Conservation (phyloP, 352 stramenopile species). For the Phytophthora meadii region DNA sequence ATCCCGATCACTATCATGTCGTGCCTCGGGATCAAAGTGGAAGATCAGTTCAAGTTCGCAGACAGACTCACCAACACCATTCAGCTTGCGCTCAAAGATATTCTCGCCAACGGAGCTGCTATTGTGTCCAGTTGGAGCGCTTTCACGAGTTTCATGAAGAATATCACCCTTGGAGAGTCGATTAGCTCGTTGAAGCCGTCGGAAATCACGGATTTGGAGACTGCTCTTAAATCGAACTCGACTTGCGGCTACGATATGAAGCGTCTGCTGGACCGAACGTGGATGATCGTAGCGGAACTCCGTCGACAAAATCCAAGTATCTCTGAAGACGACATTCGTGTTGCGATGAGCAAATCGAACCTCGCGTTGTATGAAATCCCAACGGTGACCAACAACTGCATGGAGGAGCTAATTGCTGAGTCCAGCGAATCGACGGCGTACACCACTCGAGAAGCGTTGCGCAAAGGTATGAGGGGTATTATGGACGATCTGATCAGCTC, state of each 20-base stretch:
- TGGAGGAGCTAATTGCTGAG: constrained; percentile 43
- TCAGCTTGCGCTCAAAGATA: constrained; percentile 43
- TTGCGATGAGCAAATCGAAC: constrained; percentile 42
- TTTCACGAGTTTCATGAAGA: constrained; percentile 47
- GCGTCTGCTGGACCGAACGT: constrained; percentile 36
- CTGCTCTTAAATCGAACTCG: constrained; percentile 35
- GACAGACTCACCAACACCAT: constrained; percentile 45
- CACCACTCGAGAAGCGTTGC: constrained; percentile 47
- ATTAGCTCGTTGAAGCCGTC: constrained; percentile 28
- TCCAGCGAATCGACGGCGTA: constrained; percentile 33
- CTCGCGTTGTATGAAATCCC: constrained; percentile 61
- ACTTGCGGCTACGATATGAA: constrained; percentile 47
- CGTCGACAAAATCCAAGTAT: constrained; percentile 35
- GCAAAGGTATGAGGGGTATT: constrained; percentile 53
- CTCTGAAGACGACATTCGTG: constrained; percentile 39
- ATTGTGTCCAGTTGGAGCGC: constrained; percentile 43
- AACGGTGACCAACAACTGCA: constrained; percentile 50
- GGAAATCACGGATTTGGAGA: constrained; percentile 41
- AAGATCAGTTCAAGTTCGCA: constrained; percentile 37
- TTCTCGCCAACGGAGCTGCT: constrained; percentile 40
- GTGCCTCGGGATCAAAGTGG: constrained; percentile 43
- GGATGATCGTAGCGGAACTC: constrained; percentile 41
- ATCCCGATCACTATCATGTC: constrained; percentile 51
- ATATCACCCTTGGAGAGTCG: constrained; percentile 29
- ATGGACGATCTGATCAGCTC: constrained; percentile 55